Evolutionary conservation across 2,329 filamentous ascomycete species (phyloP).

Genomic region (Alternaria rosae): DNA sequence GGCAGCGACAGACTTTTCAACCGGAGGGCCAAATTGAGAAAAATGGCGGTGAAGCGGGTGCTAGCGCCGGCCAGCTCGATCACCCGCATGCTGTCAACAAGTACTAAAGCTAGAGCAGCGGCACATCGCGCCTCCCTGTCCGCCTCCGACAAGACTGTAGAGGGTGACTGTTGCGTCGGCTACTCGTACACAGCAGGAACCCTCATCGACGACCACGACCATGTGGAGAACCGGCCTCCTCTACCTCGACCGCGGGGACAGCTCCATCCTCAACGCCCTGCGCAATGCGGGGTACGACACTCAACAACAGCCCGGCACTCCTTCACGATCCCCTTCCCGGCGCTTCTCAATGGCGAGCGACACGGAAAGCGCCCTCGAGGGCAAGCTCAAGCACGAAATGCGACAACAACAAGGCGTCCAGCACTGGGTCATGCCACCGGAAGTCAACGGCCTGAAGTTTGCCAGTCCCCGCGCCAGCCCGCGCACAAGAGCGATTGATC

Average conservation of each 20-base stretch:
- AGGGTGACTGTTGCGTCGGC: slow-evolving; percentile 23
- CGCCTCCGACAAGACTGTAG: slow-evolving; percentile 21
- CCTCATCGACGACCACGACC: slow-evolving; percentile 26
- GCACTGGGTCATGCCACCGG: slow-evolving; percentile 20
- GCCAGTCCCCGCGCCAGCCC: slow-evolving; percentile 19
- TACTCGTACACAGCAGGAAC: slow-evolving; percentile 19
- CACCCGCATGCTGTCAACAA: slow-evolving; percentile 17
- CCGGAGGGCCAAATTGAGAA: slow-evolving; percentile 1
- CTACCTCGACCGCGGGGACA: slow-evolving; percentile 33
- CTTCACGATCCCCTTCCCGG: slow-evolving; percentile 20
- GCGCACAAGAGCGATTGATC: slow-evolving; percentile 14
- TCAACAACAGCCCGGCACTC: slow-evolving; percentile 21
- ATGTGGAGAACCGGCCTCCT: slow-evolving; percentile 33
- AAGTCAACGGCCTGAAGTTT: slow-evolving; percentile 25
- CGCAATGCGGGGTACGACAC: slow-evolving; percentile 29
- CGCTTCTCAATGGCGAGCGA: slow-evolving; percentile 26
- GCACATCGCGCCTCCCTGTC: slow-evolving; percentile 21
- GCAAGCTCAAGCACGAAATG: slow-evolving; percentile 18
- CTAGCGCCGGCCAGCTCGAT: slow-evolving; percentile 17
- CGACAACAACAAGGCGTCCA: slow-evolving; percentile 15
- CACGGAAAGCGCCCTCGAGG: slow-evolving; percentile 19
- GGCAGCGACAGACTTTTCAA: slow-evolving; percentile 16
- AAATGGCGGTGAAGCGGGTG: slow-evolving; percentile 25
- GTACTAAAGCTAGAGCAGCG: slow-evolving; percentile 23
- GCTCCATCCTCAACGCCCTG: slow-evolving; percentile 30